These are phyloP conservation scores for Tolypocladium album DNA, from an alignment of 2,329 filamentous ascomycete species.

Conservation along the genomic window DNA sequence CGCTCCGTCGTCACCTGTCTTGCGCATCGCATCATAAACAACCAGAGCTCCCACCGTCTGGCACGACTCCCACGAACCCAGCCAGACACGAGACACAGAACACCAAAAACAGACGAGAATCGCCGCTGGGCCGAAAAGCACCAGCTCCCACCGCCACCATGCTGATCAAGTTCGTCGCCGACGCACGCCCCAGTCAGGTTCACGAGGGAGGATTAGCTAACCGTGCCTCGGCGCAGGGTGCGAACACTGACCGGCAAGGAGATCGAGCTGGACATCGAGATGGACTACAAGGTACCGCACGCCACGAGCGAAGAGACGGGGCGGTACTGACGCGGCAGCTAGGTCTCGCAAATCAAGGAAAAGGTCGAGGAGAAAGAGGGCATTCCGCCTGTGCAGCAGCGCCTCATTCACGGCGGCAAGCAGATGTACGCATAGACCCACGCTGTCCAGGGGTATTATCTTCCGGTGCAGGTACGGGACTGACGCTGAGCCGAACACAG, in stretches of 20 bases:
- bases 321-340: neutral
- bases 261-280: conserved; percentile 96
- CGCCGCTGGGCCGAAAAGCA: neutral
- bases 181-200: neutral
- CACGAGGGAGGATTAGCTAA: neutral
- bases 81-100: neutral
- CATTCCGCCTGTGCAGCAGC: conserved; percentile 92
- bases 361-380: conserved; percentile 98
- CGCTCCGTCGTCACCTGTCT: neutral
- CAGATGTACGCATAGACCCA: conserved; percentile 63
- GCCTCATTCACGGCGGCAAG: conserved; percentile 92
- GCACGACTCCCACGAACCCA: neutral
- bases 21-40: neutral
- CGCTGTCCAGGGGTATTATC: neutral
- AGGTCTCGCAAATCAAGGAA: conserved; percentile 97
- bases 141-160: conserved; percentile 12
- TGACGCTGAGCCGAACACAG: conserved; percentile 31
- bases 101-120: neutral
- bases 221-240: conserved; percentile 48
- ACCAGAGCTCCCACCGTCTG: neutral
- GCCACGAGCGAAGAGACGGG: neutral
- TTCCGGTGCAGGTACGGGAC: neutral
- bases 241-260: conserved; percentile 97
- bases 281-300: conserved; percentile 68
- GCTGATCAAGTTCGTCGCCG: conserved; percentile 39